These are phyloP conservation scores for Cladosporium cucumerinum DNA, from an alignment of 2,329 filamentous ascomycete genomes.

Conservation along the genomic window DNA sequence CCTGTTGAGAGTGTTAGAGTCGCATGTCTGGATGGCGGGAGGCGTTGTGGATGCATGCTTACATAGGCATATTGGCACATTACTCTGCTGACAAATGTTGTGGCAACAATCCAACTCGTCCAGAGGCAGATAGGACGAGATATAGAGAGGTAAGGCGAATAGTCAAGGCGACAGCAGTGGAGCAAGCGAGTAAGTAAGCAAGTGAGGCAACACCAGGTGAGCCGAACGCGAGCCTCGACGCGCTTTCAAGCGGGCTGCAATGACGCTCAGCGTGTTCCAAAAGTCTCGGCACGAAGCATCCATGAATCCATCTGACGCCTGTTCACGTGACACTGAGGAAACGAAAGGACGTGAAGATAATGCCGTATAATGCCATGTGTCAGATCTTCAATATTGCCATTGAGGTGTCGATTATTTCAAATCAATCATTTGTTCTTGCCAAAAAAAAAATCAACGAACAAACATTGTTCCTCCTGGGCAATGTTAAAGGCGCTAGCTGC, in stretches of 20 bases:
- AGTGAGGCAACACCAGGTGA: conserved; percentile 6
- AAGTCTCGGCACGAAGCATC: not conserved
- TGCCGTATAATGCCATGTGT: not conserved
- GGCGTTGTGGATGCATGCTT: conserved; percentile 19
- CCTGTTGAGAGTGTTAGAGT: conserved; percentile 23
- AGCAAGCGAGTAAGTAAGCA: not conserved
- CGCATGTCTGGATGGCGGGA: not conserved
- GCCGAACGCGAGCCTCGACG: conserved; percentile 1
- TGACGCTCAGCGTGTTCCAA: too few relatives aligned
- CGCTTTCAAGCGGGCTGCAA: not conserved
- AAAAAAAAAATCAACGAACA: not conserved
- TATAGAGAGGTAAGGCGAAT: not conserved
- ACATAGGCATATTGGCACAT: conserved; percentile 32
- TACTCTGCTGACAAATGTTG: not conserved
- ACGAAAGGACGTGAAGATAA: not conserved
- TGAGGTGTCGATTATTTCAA: not conserved
- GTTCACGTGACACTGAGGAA: not conserved
- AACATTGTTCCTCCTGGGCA: not conserved
- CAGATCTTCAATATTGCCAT: not conserved
- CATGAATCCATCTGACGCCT: not conserved
- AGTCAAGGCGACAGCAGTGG: conserved; percentile 4
- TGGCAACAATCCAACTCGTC: not conserved
- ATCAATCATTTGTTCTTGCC: not conserved
- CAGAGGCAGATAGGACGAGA: not conserved
- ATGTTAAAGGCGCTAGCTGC: not conserved